Base-by-base conservation (phyloP, 345 rosid genomes). In the Noccaea caerulescens region DNA sequence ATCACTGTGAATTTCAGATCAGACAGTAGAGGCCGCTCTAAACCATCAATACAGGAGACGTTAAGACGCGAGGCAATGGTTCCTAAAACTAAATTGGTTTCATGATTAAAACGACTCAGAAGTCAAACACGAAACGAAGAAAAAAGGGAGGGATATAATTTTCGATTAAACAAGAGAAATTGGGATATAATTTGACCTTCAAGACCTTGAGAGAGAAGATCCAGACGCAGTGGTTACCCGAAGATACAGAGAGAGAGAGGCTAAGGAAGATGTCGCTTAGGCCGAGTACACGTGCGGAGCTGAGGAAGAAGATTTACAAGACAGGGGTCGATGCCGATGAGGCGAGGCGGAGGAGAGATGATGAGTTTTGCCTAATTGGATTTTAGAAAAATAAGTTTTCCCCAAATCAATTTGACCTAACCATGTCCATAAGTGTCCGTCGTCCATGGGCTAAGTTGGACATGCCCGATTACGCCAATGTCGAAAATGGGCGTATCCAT, bases 241-340 rank as follows among this genome's bases (percentile, higher is more conserved):
- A 2, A 59, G 62, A 72, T 62, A 37, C 44, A 44, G 13, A 36
- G 58, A 69, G 46, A 57, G 66, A 59, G 64, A 41, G 42, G 55
- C 32, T 11, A 38, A 38, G 34, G 23, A 68, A 59, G 74, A 87
- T 84, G 89, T 85, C 89, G 51, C 80, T 87, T 72, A 74, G 89
- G 64, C 89, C 92, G 55, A 78, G 80, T 47, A 76, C 88, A 27
- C 84, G 88, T 49, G 78, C 87, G 52, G 87, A 88, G 79, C 85
- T 81, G 23, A 72, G 93, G 73, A 88, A 85, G 87, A 85, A 88
- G 81, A 68, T 85, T 30, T 88, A 88, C 83, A 88, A 85, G 71
- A 81, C 84, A 4, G 90, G 93, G 0, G 88, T 88, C 23, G 93
- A 88, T 38, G 93, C 84, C 47, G 93, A 88, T n/a, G 93, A 87